These are phyloP conservation scores for Logfia minima DNA, from an alignment of 129 eudicot species.

Conservation along the genomic window DNA sequence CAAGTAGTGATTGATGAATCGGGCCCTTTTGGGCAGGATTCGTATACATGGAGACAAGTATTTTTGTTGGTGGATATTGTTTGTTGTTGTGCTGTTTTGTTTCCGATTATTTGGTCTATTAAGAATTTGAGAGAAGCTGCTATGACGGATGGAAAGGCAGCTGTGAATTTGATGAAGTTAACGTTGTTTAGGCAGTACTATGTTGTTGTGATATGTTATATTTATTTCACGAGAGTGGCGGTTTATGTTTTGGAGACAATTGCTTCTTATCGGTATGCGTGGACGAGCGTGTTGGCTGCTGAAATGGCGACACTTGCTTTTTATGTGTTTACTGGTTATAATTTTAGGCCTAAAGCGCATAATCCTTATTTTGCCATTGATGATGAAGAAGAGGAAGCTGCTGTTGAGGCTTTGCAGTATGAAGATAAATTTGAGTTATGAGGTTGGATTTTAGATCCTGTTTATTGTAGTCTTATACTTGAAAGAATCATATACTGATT, in stretches of 20 bases:
- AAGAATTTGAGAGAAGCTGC: constrained; percentile 57
- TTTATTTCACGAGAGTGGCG: constrained; percentile 53
- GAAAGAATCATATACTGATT: constrained; percentile 18
- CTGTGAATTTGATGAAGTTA: constrained; percentile 58
- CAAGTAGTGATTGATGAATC: constrained; percentile 61
- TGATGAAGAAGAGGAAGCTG: constrained; percentile 67
- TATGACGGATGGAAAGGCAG: constrained; percentile 55
- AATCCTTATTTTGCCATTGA: constrained; percentile 61
- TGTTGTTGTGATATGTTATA: constrained; percentile 51
- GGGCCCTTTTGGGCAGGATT: constrained; percentile 50
- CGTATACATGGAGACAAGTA: constrained; percentile 48
- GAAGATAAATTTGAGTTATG: constrained; percentile 61
- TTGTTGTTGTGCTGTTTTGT: constrained; percentile 59
- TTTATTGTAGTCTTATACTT: constrained; percentile 21
- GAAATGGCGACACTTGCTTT: constrained; percentile 61
- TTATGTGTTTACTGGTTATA: constrained; percentile 59
- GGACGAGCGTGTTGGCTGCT: constrained; percentile 52
- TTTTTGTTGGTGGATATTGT: constrained; percentile 52
- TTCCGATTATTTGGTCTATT: constrained; percentile 58
- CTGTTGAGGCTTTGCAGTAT: constrained; percentile 49
- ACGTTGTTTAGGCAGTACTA: constrained; percentile 63
- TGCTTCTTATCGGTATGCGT: constrained; percentile 47
- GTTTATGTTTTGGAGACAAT: constrained; percentile 51
- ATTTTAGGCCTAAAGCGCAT: constrained; percentile 54
- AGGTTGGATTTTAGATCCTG: constrained; percentile 14